These are phyloP conservation scores for Camellia oleifera DNA, from an alignment of 179 eudicot species.

Conservation along the genomic window DNA sequence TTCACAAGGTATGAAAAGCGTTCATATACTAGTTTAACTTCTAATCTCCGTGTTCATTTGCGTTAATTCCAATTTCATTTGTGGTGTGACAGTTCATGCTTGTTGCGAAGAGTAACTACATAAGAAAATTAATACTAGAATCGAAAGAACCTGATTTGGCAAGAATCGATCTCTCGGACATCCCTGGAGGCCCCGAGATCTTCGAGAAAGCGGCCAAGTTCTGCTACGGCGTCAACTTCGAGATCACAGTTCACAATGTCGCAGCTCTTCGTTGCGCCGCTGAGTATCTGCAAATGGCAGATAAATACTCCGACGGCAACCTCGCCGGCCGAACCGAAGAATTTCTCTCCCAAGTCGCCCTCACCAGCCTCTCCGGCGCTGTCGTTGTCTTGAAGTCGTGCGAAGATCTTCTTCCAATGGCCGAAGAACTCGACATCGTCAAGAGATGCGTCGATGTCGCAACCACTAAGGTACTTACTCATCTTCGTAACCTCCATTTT, in stretches of 20 bases:
- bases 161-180: constrained; percentile 57
- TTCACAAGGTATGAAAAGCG: constrained; percentile 67
- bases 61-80: background rate
- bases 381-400: constrained; percentile 74
- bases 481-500: too few species aligned
- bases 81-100: constrained; percentile 66
- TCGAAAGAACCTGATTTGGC: constrained; percentile 62
- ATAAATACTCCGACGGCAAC: constrained; percentile 65
- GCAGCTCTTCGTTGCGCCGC: constrained; percentile 92
- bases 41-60: background rate
- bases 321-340: constrained; percentile 86
- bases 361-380: constrained; percentile 70
- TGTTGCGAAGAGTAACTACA: constrained; percentile 88
- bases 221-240: constrained; percentile 91
- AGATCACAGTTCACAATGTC: constrained; percentile 87
- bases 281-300: constrained; percentile 84
- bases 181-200: constrained; percentile 86
- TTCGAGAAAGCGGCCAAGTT: constrained; percentile 93
- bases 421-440: constrained; percentile 51
- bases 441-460: constrained; percentile 70
- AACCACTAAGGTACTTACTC: constrained; percentile 51
- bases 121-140: constrained; percentile 66
- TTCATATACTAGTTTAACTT: background rate
- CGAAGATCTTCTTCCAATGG: constrained; percentile 70
- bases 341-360: constrained; percentile 70